Base-by-base conservation (phyloP, 169 alveolate genomes). In the Plasmodium vinckei region DNA sequence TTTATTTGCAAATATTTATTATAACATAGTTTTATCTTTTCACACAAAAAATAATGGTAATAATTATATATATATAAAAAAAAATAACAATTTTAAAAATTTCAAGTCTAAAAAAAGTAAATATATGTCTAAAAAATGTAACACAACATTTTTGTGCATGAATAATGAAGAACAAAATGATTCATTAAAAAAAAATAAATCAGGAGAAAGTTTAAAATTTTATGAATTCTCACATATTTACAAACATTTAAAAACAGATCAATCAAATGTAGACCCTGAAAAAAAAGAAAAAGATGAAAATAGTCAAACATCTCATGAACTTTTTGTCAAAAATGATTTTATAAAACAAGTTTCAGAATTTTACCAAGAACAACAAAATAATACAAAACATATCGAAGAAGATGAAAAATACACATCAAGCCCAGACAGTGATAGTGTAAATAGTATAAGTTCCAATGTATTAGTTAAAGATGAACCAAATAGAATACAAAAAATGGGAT, bases 381-480 rank as follows among this genome's bases (percentile, higher is more conserved):
- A 44, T 56, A 19, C 0, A 17, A 33, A 17, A 54, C n/a, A 21
- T n/a, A 5, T 33, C 33, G 61, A 33, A 69, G 46, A 12, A 1
- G 59, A 51, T 12, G 7, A 51, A 15, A 15, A 51, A 6, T 25
- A 49, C 2, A 10, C 17, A 47, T 12, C 15, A 69, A 47, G 46
- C 13, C 19, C 77, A 19, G 65, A 54, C 59, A 77, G 67, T 44
- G 69, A 77, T 68, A 9, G 12, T 15, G 25, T 53, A 17, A 77
- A 77, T 59, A 56, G 51, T 10, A 67, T 15, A 64, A 77, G 21
- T 6, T 51, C 23, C 60, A 77, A 47, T 25, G 49, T 77, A 56
- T 44, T 77, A 46, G 88, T 77, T 42, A 77, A 77, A 51, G 88
- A 77, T 47, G 88, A 77, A 44, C 88, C 88, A n/a, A 61, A 77